Percentiles rank a stretch among this genome's conserved stretches.
These are phyloP conservation scores for Fraxinus platypoda DNA, from an alignment of 305 asterid species.

Conservation along the genomic window DNA sequence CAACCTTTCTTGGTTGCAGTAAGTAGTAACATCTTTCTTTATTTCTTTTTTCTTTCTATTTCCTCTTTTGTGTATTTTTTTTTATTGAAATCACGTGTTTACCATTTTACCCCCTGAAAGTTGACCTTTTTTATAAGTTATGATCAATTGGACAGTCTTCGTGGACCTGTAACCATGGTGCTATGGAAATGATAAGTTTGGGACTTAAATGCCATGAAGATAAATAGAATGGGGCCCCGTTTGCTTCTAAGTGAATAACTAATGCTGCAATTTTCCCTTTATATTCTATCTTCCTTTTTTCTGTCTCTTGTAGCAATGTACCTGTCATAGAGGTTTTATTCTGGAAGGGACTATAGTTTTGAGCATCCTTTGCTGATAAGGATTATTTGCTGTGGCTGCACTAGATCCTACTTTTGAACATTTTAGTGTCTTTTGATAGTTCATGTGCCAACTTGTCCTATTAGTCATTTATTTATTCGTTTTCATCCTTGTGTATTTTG, in stretches of 20 bases:
- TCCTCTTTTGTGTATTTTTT: not conserved
- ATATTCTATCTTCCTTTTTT: not conserved
- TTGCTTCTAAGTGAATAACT: not conserved
- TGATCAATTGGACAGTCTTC: not conserved
- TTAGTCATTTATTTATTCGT: not conserved
- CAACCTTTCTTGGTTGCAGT: not conserved
- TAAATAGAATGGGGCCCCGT: not conserved
- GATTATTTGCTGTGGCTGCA: not conserved
- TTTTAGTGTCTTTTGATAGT: not conserved
- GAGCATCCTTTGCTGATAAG: not conserved
- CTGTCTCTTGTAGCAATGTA: not conserved
- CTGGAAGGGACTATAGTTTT: not conserved
- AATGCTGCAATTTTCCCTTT: not conserved
- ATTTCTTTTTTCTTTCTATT: not conserved
- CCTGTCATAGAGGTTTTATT: not conserved
- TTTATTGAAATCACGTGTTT: not conserved
- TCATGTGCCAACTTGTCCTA: not conserved
- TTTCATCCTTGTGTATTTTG: not conserved
- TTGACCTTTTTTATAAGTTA: not conserved
- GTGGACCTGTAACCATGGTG: not conserved
- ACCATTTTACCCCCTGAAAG: not conserved
- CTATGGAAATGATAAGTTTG: not conserved
- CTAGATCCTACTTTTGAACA: not conserved
- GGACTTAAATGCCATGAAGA: not conserved
- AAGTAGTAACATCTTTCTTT: not conserved